Conservation (phyloP, 164 flowering plant species). For the Annona squamosa region DNA sequence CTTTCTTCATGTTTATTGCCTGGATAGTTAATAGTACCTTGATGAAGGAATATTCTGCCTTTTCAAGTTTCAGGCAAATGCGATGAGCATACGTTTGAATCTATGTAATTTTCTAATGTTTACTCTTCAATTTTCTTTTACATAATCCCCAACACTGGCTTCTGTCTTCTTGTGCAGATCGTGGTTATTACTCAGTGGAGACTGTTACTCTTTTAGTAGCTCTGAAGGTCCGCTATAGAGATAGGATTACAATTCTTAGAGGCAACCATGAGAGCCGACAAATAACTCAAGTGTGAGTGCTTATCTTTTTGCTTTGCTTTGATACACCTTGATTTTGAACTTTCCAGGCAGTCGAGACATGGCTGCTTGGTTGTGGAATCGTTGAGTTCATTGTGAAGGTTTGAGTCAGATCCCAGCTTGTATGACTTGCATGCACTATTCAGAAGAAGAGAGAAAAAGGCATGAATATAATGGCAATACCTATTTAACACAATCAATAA, state of each 20-base stretch:
- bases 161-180: constrained; percentile 30
- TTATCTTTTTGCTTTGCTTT: constrained; percentile 6
- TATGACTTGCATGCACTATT: neutral
- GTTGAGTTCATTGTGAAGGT: neutral
- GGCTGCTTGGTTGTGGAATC: neutral
- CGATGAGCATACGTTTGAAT: neutral
- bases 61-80: neutral
- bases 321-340: constrained; percentile 3
- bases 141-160: neutral
- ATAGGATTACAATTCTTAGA: constrained; percentile 39
- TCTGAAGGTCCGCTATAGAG: constrained; percentile 43
- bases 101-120: neutral
- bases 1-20: neutral
- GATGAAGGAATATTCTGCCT: neutral
- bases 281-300: constrained; percentile 44
- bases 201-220: constrained; percentile 43
- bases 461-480: neutral
- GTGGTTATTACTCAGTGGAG: constrained; percentile 48
- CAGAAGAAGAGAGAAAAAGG: neutral
- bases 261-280: constrained; percentile 48
- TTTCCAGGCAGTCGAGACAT: neutral
- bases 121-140: neutral
- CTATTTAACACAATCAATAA: too few relatives aligned
- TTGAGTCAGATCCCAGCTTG: neutral
- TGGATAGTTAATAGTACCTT: neutral